Evolutionary conservation across 2,329 filamentous ascomycete genomes (phyloP), one percentile per base, ranked within the genome.

Genomic region (Colletotrichum lini): DNA sequence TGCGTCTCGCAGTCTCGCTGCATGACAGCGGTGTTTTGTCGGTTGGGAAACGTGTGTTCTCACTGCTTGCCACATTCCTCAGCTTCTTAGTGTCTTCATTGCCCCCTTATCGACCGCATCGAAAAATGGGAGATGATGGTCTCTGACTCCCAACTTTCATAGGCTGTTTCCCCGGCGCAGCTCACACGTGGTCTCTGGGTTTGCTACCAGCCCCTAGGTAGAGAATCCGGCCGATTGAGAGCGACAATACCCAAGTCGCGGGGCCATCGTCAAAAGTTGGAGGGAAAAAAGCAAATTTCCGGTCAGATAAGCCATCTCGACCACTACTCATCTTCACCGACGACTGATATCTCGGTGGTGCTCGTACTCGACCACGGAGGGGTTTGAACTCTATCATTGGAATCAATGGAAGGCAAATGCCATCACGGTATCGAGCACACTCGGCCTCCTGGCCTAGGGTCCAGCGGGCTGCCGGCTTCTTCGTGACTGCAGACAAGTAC

Each of bases 401-500:
- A 18, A 13, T 16, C 58, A 18, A 18, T 30, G 15, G 44, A 18
- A 40, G 18, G 26, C 40, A 9, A 12, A 52, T 38, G 44, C 8
- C 50, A 57, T 57, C 30, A 50, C 38, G 49, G 12, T 18, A 47
- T 40, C 8, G 16, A 40, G 40, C n/a, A 47, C 30, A 54, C 56
- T 7, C 26, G 38, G 21, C 26, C 6, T 8, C 26, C 18, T 38
- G 40, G 26, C 23, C 30, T 8, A 40, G 35, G 23, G n/a, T 50
- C 23, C 45, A 47, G 64, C 35, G 52, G 30, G 47, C 15, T 56
- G 13, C 47, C 47, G 30, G 30, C 26, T 49, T 65, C 35, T 38
- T 30, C 4, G 2, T 38, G 21, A 21, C 40, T 38, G 30, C 26
- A 30, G 47, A 13, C 40, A 30, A 47, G 50, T 26, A 35, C 21